Base-by-base conservation (phyloP, 169 alveolate genomes). In the Prorocentrum cordatum region DNA sequence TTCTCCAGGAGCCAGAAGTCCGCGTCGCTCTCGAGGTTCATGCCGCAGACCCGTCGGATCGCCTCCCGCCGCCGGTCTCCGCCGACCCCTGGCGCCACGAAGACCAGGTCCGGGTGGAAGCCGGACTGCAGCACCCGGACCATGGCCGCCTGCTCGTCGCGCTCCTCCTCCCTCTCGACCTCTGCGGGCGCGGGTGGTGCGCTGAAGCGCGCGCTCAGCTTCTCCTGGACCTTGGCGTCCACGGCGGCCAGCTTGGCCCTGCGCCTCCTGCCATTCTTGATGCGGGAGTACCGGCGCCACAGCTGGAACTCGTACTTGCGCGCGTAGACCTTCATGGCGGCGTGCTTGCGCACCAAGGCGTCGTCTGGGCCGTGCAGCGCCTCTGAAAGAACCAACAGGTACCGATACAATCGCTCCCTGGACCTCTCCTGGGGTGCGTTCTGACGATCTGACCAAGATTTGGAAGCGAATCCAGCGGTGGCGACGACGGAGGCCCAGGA, bases 321-420 rank as follows among this genome's bases (percentile, higher is more conserved):
- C 32, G 88, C 88, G 47, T 59, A 77, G 42, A 75, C 72, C 18
- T 72, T 71, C 70, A 39, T 75, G 16, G 79, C 58, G 31, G 62
- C 75, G 27, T 77, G 88, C 1, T 59, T 42, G 20, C 58, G 50
- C 64, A 77, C 88, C 39, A 35, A 61, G 33, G 4, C 58, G 47
- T 77, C 88, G 32, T 77, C 73, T 0, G 88, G 88, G 62, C 88
- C 88, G n/a, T 77, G 88, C 12, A 77, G 35, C 7, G 88, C 88
- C 26, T n/a, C n/a, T n/a, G n/a, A n/a, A n/a, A n/a, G n/a, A n/a
- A n/a, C n/a, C n/a, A n/a, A n/a, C n/a, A n/a, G n/a, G n/a, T n/a
- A n/a, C n/a, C n/a, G n/a, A n/a, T n/a, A n/a, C n/a, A n/a, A n/a
- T n/a, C n/a, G n/a, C n/a, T n/a, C n/a, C n/a, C n/a, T n/a, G n/a